Evolutionary conservation across 768 basidiomycete genomes (phyloP), one percentile per base, ranked within the genome.

Genomic region (Lanmaoa rubissima): DNA sequence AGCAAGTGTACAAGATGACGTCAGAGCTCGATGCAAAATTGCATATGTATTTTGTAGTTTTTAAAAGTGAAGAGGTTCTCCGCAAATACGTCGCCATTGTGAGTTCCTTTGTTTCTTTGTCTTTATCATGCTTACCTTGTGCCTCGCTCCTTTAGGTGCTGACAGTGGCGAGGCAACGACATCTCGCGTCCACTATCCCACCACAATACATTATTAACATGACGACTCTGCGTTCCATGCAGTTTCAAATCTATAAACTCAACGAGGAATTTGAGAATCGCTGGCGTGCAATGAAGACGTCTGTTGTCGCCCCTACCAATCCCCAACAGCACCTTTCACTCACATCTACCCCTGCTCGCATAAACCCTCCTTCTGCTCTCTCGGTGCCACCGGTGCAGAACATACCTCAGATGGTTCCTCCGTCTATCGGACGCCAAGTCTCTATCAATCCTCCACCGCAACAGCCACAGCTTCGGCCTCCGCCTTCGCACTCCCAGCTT

Each of bases 21-120:
- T 44, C 47, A 13, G 84, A 87, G 0, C 68, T 86, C 24, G 83
- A 88, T 4, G 44, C 54, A 36, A 83, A 77, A 60, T 69, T 90
- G 16, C 74, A 75, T 3, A 69, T 82, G 71, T 76, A 79, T 59
- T 69, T 73, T 51, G 63, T 76, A 21, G 67, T 84, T 43, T 62
- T 82, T 46, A 80, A 78, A 64, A 74, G 73, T 40, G 81, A 83
- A 13, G 80, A 79, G 0, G 40, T 71, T 43, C 73, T 87, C 48
- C 79, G 75, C 65, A 82, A 73, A 68, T 67, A 82, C 32, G 73
- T 86, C 36, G 67, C 74, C 13, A 84, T 86, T 51, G 88, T 88
- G 62, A 57, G 85, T 60, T 48, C 28, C 42, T 56, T 64, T 49
- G 47, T 61, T 26, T 53, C 38, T 61, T 62, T 61, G 31, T 57